Conservation (phyloP, 805 yeast species). For the Spathaspora gorwiae region DNA sequence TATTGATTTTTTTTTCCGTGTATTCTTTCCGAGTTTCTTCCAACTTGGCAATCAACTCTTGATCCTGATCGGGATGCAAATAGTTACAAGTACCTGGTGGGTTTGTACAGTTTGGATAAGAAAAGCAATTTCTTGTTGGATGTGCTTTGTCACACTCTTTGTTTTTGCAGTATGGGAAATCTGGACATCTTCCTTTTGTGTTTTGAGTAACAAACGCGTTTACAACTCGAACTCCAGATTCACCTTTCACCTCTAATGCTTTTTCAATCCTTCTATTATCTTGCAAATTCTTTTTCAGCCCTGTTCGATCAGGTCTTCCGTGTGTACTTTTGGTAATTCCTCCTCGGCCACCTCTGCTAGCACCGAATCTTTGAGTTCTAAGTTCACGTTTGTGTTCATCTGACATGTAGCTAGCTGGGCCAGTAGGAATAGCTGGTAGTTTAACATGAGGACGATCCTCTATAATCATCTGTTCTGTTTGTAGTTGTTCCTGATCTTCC, state of each 20-base stretch:
- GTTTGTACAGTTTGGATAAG: slow-evolving; percentile 73
- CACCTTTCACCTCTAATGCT: slow-evolving; percentile 5
- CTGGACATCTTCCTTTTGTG: slow-evolving; percentile 61
- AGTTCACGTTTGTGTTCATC: slow-evolving; percentile 5
- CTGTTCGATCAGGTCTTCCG: background rate
- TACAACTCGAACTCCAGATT: slow-evolving; percentile 7
- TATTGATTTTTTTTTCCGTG: slow-evolving; percentile 34
- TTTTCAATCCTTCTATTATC: slow-evolving; percentile 3
- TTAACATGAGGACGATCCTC: background rate
- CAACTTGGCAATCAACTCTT: slow-evolving; percentile 60
- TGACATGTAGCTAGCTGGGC: slow-evolving; percentile 5
- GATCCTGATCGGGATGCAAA: slow-evolving; percentile 84
- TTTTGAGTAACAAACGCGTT: slow-evolving; percentile 39
- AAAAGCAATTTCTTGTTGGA: slow-evolving; percentile 72
- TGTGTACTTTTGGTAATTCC: slow-evolving; percentile 1
- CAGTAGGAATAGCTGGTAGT: slow-evolving; percentile 3
- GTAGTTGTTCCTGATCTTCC: slow-evolving; percentile 6
- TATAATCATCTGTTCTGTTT: slow-evolving; percentile 5
- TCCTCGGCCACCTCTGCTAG: slow-evolving; percentile 1
- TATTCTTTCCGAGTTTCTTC: slow-evolving; percentile 57
- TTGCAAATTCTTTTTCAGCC: background rate
- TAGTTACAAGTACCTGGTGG: slow-evolving; percentile 78
- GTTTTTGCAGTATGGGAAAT: slow-evolving; percentile 68
- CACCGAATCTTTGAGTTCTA: slow-evolving; percentile 6
- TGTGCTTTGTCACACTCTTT: slow-evolving; percentile 72